Evolutionary conservation across 2,329 filamentous ascomycete genomes (phyloP).

Genomic region (Diaporthe citrichinensis): DNA sequence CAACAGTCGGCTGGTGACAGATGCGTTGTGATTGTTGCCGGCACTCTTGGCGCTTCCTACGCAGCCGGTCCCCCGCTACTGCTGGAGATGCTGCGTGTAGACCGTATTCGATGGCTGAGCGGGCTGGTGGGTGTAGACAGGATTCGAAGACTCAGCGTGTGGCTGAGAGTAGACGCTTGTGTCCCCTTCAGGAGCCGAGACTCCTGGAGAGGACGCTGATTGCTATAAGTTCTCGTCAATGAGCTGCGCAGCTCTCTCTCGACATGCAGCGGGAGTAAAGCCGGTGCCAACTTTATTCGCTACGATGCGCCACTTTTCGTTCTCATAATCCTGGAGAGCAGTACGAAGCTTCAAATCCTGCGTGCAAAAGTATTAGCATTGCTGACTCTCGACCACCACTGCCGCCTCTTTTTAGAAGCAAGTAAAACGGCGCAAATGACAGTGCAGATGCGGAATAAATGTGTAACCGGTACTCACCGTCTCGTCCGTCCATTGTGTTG

Average conservation of each 20-base stretch:
- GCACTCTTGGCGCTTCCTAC: background rate
- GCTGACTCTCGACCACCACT: background rate
- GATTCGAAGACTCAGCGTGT: constrained; percentile 43
- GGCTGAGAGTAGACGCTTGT: constrained; percentile 56
- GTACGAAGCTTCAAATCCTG: constrained; percentile 84
- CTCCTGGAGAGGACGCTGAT: constrained; percentile 67
- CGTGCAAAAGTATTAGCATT: constrained; percentile 27
- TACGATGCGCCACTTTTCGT: constrained; percentile 93
- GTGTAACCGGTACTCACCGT: constrained; percentile 72
- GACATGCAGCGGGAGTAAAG: constrained; percentile 89
- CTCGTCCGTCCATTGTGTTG: constrained; percentile 92
- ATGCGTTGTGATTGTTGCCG: background rate
- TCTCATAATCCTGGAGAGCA: constrained; percentile 87
- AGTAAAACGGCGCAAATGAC: background rate
- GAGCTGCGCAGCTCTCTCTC: constrained; percentile 81
- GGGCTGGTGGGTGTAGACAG: constrained; percentile 38
- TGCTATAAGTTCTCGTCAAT: constrained; percentile 67
- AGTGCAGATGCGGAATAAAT: background rate
- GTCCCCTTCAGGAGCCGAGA: constrained; percentile 62
- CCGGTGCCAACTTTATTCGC: constrained; percentile 92
- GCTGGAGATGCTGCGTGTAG: constrained; percentile 56
- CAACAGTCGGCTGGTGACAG: background rate
- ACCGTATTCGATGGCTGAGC: constrained; percentile 46
- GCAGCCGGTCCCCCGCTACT: constrained; percentile 42
- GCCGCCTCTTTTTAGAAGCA: background rate